Conservation (phyloP, 2,329 filamentous ascomycete genomes). For the Akanthomyces dipterigenus region DNA sequence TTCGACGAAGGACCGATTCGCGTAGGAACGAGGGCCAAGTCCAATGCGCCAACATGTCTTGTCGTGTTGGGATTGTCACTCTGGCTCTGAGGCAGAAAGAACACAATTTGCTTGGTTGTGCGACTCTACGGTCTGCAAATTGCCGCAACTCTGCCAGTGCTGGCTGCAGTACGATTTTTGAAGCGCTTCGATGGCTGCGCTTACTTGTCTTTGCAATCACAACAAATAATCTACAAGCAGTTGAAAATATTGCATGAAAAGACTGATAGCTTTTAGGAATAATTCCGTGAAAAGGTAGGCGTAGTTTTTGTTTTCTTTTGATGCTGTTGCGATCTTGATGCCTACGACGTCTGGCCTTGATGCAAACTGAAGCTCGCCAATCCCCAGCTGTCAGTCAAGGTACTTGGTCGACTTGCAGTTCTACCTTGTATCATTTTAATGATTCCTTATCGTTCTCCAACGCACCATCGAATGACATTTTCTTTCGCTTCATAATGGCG, state of each 20-base stretch:
- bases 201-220: neutral
- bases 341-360: conserved; percentile 15
- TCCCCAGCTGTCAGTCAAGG: neutral
- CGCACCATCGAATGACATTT: neutral
- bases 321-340: conserved; percentile 16
- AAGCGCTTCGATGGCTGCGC: neutral
- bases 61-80: neutral
- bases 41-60: no score
- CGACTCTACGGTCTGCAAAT: neutral
- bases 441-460: conserved; percentile 6
- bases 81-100: neutral
- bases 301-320: conserved; percentile 10
- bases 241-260: neutral
- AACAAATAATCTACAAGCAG: neutral
- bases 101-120: neutral
- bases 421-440: neutral
- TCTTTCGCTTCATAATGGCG: conserved; percentile 10
- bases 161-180: no score
- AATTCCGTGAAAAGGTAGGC: neutral
- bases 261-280: neutral
- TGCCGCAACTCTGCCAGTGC: neutral
- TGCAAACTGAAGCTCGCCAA: no score
- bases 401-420: accelerated
- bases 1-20: no score
- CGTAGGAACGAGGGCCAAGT: no score